Evolutionary conservation across 2,329 filamentous ascomycete genomes (phyloP).

Genomic region (Colletotrichum higginsianum): DNA sequence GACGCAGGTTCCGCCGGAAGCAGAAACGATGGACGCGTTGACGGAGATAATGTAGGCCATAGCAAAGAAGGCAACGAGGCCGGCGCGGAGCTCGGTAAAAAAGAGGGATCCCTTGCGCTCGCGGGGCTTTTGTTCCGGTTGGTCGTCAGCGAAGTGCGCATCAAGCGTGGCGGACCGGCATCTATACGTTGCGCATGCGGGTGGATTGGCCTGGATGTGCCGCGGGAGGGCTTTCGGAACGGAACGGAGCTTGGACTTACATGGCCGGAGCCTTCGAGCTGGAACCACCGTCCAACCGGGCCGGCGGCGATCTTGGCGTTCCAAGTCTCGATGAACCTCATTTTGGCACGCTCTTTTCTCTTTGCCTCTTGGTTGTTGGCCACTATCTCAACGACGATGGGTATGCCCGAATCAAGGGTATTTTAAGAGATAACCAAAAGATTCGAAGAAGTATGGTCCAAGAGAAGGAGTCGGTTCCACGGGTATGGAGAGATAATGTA

Average conservation of each 20-base stretch:
- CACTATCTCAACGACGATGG: background rate
- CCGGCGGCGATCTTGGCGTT: slow-evolving; percentile 75
- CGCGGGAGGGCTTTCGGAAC: background rate
- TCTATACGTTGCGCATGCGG: background rate
- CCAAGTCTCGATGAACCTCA: slow-evolving; percentile 65
- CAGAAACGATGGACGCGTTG: slow-evolving; percentile 69
- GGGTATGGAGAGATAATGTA: slow-evolving; percentile 3
- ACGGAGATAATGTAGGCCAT: slow-evolving; percentile 70
- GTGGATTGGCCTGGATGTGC: background rate
- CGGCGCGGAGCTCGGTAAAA: slow-evolving; percentile 87
- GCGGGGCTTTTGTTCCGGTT: slow-evolving; percentile 65
- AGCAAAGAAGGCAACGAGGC: slow-evolving; percentile 84
- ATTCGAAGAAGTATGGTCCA: background rate
- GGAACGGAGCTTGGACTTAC: slow-evolving; percentile 65
- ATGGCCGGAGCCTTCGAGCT: slow-evolving; percentile 86
- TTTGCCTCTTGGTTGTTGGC: background rate
- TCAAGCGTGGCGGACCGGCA: background rate
- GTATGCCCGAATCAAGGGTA: background rate
- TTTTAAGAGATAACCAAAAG: background rate
- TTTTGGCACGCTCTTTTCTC: slow-evolving; percentile 45
- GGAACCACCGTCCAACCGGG: slow-evolving; percentile 80
- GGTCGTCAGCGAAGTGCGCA: slow-evolving; percentile 17
- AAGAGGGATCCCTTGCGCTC: slow-evolving; percentile 84
- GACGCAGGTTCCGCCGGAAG: slow-evolving; percentile 82
- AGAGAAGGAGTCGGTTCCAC: background rate